phyloP scores from a whole-genome alignment of 768 basidiomycete species.

The Boletales sp. region DNA sequence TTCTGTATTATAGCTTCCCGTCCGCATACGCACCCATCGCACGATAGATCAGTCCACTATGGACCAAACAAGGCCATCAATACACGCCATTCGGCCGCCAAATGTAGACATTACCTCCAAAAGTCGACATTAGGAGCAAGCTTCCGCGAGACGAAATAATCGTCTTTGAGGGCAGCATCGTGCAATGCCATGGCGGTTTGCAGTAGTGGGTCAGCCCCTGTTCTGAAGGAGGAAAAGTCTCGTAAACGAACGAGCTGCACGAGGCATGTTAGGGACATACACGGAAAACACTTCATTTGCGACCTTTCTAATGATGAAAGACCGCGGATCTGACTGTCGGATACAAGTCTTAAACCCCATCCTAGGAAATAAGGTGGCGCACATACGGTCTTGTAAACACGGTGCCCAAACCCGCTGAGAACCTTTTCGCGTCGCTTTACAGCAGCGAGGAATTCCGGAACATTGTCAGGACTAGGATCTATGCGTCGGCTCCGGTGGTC shows the following conservation, averaged over 20 bases:
- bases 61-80: not conserved
- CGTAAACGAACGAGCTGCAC: not conserved
- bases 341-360: not conserved
- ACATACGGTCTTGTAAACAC: conserved; percentile 72
- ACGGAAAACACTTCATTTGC: conserved; percentile 91
- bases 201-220: conserved; percentile 79
- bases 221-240: conserved; percentile 40
- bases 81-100: not conserved
- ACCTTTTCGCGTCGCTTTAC: conserved; percentile 89
- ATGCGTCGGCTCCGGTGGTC: not conserved
- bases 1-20: not conserved
- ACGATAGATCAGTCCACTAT: conserved; percentile 83
- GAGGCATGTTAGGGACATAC: conserved; percentile 38
- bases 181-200: conserved; percentile 89
- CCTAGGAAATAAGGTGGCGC: not conserved
- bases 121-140: conserved; percentile 92
- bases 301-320: conserved; percentile 85
- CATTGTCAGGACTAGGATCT: conserved; percentile 65
- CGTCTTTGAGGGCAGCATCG: conserved; percentile 85
- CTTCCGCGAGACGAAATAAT: conserved; percentile 79
- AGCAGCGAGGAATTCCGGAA: conserved; percentile 79
- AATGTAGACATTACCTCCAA: conserved; percentile 45
- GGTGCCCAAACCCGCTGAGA: conserved; percentile 87
- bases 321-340: conserved; percentile 79
- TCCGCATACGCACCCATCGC: conserved; percentile 67